Evolutionary conservation across 2,329 filamentous ascomycete species (phyloP), one percentile per base, ranked within the genome.

Genomic region (Colletotrichum destructivum): DNA sequence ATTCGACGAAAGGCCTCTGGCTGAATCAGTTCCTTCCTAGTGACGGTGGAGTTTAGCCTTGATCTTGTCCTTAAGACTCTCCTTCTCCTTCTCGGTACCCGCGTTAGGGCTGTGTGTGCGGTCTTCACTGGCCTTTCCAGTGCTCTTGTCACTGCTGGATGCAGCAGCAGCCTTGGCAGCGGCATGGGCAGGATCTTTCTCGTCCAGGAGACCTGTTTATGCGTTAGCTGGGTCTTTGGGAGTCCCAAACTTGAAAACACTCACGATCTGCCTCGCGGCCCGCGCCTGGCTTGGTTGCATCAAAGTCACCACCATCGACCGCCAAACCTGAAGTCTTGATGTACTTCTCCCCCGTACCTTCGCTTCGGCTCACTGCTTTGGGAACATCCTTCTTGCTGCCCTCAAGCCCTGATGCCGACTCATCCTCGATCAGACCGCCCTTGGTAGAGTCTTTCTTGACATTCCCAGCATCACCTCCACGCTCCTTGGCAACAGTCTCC

Each of bases 261-360:
- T 82, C 80, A 91, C 92, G 87, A 75, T 92, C 90, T 72, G 91
- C 91, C 79, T 94, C 92, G 46, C 81, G 82, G 3, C 90, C 91
- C 13, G 92, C 92, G 13, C 91, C 91, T 0, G 90, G 87, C 71
- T 87, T 87, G 9, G 86, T 82, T 4, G 88, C 90, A 75, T 93
- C 91, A 77, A 93, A 92, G 75, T 93, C 85, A 7, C 91, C 91
- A 0, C 91, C 91, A 49, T 94, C 91, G 18, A 90, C 89, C 44
- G 84, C 81, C 38, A 92, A 78, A 0, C 91, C 91, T 0, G 84
- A 86, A 26, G 85, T 87, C 80, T 87, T 88, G 73, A 91, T 84
- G 70, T 88, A 88, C 75, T 88, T 77, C 78, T 90, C 87, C 8
- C 89, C 89, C 0, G 87, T 89, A 1, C 86, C 87, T 73, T 85